Base-by-base conservation (phyloP, 352 stramenopile species). In the Pythium vanterpoolii region DNA sequence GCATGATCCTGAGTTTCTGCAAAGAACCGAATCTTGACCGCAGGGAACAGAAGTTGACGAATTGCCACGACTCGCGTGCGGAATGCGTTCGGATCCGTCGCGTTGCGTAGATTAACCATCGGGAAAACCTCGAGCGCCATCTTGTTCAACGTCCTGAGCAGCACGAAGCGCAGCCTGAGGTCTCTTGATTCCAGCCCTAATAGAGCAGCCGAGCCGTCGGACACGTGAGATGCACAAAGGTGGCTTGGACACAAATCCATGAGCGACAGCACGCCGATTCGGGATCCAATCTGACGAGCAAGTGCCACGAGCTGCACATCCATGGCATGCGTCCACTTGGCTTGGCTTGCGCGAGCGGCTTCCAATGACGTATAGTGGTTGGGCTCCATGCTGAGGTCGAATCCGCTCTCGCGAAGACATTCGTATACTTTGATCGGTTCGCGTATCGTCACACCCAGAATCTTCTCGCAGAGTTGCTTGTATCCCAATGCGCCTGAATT, bases 11-110 rank as follows among this genome's bases (percentile, higher is more conserved):
- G 77, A 0, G 80, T 79, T 27, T 89, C 70, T 3, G 72, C 71
- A 26, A 88, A 87, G 36, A 90, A 90, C 0, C 71, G 72, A 44
- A 93, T 87, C 47, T 93, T 93, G 16, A 93, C 77, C 9, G 72
- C 73, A 1, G 83, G 76, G 48, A 93, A 93, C 26, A 93, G 69
- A 3, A 93, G 48, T 44, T 87, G 81, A 2, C 83, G 73, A 57
- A 87, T 73, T 11, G 72, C 71, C 18, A 84, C 60, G 18, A 90
- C 71, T 8, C 80, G 76, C 31, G 65, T 71, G 1, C 78, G 76
- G 31, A 89, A 23, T 2, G 72, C 79, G 16, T 69, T 77, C 14
- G 75, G 71, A 38, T 90, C 79, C 28, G 66, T 76, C 43, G 63
- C 71, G 4, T 77, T 74, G 0, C 72, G 77, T 27, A 93, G 64